phyloP scores from a whole-genome alignment of 306 rosid species.

The Cercis canadensis region DNA sequence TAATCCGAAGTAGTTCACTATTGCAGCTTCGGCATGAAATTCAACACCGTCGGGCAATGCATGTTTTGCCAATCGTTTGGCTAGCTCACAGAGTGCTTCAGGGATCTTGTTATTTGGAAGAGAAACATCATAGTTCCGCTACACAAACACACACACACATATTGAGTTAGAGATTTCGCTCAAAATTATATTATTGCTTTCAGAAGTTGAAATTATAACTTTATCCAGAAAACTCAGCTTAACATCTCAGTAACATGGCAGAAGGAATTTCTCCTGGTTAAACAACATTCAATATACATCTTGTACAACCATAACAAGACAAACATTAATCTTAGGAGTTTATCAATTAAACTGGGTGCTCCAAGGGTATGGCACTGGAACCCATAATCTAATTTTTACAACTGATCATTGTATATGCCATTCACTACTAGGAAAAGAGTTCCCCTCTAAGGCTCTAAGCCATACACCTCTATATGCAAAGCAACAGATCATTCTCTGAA shows the following conservation, averaged over 20 bases:
- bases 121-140: constrained; percentile 83
- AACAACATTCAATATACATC: neutral
- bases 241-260: neutral
- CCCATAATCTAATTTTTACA: neutral
- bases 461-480: constrained; percentile 13
- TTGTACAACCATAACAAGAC: neutral
- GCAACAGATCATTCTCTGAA: constrained; percentile 28
- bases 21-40: constrained; percentile 92
- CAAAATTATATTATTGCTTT: neutral
- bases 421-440: constrained; percentile 13
- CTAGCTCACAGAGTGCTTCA: constrained; percentile 65
- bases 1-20: constrained; percentile 84
- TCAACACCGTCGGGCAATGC: constrained; percentile 84
- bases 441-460: constrained; percentile 17
- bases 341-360: neutral
- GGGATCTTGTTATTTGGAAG: constrained; percentile 86
- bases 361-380: neutral
- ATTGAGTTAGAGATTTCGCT: constrained; percentile 20
- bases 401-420: constrained; percentile 20
- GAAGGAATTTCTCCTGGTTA: neutral
- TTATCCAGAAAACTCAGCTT: constrained; percentile 1
- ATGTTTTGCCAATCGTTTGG: constrained; percentile 81
- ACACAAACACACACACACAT: constrained; percentile 27
- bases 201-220: constrained; percentile 16
- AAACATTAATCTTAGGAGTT: constrained; percentile 23